Base-by-base conservation (phyloP, 2,329 filamentous ascomycete species). In the Cladosporium sp. region DNA sequence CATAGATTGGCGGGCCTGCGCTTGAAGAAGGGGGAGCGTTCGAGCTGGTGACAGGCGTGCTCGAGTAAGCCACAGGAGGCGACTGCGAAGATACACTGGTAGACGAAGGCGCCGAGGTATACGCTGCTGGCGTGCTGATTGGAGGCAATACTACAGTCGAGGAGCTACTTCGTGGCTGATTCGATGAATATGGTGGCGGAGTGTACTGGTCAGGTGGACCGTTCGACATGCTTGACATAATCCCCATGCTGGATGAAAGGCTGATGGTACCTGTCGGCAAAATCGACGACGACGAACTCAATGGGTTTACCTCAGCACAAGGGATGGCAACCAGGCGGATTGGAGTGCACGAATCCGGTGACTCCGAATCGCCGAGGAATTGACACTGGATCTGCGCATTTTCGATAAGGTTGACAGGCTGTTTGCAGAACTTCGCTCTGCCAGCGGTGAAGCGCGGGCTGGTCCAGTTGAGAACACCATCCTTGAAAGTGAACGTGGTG, bases 371-470 rank as follows among this genome's bases (percentile, higher is more conserved):
- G 2, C 70, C 69, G 20, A 63, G 60, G 34, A 73, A 66, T 9
- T 66, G 64, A 8, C 63, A 67, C 34, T 71, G 47, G 32, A 73
- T 64, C 28, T 65, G 60, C 2, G 65, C 65, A 28, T 66, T 67
- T 10, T 66, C 65, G 13, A 66, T 53, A 15, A 65, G 49, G 32
- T 54, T 61, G 1, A 64, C 56, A n/a, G 66, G 66, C 10, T 61
- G 57, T 42, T 65, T 66, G 59, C 65, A 74, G 55, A 73, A 72
- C 22, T 66, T 60, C 13, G 70, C 70, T 10, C 63, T 60, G 8
- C 66, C 67, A 22, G 63, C 60, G 12, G 65, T 62, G 59, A 74
- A 73, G 3, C 59, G 62, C 1, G 65, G 52, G 50, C 70, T 71
- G 7, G 62, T 67, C 71, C 71, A 74, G 24, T 60, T 60, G 19